A percentile compares a stretch with the other conserved stretches of the same genome.
Evolutionary conservation across 1,284 basidiomycete species (phyloP).

Genomic region (Fistulina hepatica): DNA sequence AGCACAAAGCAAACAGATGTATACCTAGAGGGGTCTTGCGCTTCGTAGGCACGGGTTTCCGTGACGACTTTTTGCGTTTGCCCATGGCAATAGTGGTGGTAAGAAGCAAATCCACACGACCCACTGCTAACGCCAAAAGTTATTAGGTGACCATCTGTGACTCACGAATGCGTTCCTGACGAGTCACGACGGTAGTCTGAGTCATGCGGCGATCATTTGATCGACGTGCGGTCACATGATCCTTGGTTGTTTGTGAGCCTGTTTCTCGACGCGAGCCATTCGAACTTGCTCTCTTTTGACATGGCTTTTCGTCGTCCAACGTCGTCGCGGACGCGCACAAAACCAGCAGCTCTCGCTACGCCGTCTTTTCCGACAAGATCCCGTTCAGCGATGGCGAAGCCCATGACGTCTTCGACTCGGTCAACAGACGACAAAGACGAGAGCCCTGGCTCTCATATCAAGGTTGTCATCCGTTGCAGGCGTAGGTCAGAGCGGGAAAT

Average conservation of each 20-base stretch:
- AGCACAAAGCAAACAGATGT: constrained; percentile 5
- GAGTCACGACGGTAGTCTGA: no score
- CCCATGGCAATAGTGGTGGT: constrained; percentile 42
- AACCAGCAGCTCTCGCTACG: constrained; percentile 15
- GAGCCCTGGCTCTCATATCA: constrained; percentile 65
- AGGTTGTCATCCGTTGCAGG: constrained; percentile 86
- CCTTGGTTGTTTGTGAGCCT: neutral
- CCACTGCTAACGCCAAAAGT: neutral
- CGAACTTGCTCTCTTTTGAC: constrained; percentile 9
- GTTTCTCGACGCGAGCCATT: neutral
- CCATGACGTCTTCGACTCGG: constrained; percentile 19
- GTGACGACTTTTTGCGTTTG: constrained; percentile 79
- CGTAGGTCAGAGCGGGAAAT: constrained; percentile 75
- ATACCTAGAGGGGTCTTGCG: constrained; percentile 65
- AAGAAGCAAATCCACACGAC: neutral
- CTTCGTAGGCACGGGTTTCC: constrained; percentile 50
- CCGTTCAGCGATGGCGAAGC: constrained; percentile 29
- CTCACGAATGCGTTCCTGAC: no score
- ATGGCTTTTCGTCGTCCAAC: constrained; percentile 47
- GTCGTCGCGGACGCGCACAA: constrained; percentile 27
- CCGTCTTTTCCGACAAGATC: constrained; percentile 24
- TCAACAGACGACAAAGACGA: constrained; percentile 23
- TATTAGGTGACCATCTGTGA: no score
- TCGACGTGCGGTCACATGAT: neutral
- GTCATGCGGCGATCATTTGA: no score